Evolutionary conservation across 306 rosid species (phyloP), one percentile per base, ranked within the genome.

Genomic region (Boehmeria nivea): DNA sequence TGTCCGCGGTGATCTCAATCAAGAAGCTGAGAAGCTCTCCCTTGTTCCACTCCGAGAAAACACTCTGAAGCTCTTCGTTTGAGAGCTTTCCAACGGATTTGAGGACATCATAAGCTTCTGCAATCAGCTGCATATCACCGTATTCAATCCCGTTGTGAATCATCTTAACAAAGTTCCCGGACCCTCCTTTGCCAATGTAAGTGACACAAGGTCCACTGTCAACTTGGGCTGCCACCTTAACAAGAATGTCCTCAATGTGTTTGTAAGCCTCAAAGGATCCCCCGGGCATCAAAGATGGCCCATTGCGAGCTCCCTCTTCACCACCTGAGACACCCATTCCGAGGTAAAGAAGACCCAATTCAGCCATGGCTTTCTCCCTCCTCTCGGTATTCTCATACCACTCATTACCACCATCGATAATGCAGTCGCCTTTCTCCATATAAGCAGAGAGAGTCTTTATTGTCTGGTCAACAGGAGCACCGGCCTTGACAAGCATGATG

Each of bases 241-340:
- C 81, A 69, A 86, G 83, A 77, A 89, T 89, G 70, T 89, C 97
- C 65, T 89, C 87, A 19, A 89, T 89, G 81, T 86, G 34, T 64
- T 81, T 83, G 72, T 54, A 89, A 61, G 97, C 97, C 70, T 89
- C 89, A 15, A 78, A 59, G 3, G 95, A 89, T 64, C 97, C 97
- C 47, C 95, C 97, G 24, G 95, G 97, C 97, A 89, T 89, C 93
- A 89, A 66, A 26, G 97, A 89, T 34, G 97, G 97, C 52, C 97
- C 97, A 19, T 66, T 17, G 55, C 89, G 83, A 51, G 97, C 95
- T 26, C 97, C 97, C 75, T 89, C 97, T 76, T 89, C 97, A 20
- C 97, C 97, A 37, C 95, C 97, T 51, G 97, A 89, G 72, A 89
- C 97, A 51, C 97, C 95, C 89, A 85, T 89, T 13, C 97, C 95